Evolutionary conservation across 108 stramenopile genomes (phyloP), one percentile per base, ranked within the genome.

Genomic region (Cyclotella baltica): DNA sequence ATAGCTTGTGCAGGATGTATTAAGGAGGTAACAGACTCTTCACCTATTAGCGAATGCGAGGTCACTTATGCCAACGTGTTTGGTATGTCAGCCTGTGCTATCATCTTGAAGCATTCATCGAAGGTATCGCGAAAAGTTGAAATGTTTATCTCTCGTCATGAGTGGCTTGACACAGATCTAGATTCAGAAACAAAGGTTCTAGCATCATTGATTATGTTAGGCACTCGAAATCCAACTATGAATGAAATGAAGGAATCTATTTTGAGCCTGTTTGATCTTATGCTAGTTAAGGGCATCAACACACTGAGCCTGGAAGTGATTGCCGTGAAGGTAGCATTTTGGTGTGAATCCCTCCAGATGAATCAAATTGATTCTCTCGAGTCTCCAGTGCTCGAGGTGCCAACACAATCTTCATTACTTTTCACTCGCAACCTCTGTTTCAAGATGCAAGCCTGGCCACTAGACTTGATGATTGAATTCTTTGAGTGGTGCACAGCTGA

Each of bases 161-260:
- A 64, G 2, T 70, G 48, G 43, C 66, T 40, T 67, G 48, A 30
- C 27, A 20, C 10, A 29, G 52, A 37, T 16, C 15, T 31, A 4
- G 78, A 52, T 25, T 22, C 33, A 11, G n/a, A 29, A n/a, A 72
- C 52, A 20, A 28, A 74, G 29, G n/a, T 64, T 0, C 37, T 81
- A 55, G 23, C 67, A 36, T 73, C 80, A 15, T 47, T 47, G n/a
- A 18, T 81, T 46, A 61, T 47, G 8, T 37, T 81, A 30, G 80
- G 67, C 28, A 59, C 53, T 63, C 72, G 74, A 25, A 25, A 3
- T n/a, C 51, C 63, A 3, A 64, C 51, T 58, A 72, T 69, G 11
- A 67, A 34, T 0, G 72, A 73, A 27, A 62, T 80, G 66, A 73
- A 81, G 34, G 73, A 62, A 62, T 81, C 80, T 0, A 64, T 74